phyloP scores from a whole-genome alignment of 306 rosid genomes.

The Leucaena leucocephala region DNA sequence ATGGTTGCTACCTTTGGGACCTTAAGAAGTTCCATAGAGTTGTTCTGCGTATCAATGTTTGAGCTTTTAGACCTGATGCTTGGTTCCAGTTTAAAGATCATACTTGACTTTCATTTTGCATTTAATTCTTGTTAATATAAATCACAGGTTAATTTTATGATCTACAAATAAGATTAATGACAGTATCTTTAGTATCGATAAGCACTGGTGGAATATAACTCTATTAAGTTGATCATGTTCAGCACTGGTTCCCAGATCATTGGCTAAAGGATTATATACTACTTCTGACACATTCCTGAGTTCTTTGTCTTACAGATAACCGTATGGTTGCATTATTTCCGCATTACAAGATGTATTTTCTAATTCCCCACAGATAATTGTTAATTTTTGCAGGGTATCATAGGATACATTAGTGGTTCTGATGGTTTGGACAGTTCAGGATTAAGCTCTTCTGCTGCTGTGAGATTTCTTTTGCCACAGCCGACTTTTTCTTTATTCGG shows the following conservation, averaged over 20 bases:
- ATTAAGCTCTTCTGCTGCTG: slow-evolving; percentile 97
- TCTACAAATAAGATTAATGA: slow-evolving; percentile 25
- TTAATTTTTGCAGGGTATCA: slow-evolving; percentile 72
- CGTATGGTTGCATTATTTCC: slow-evolving; percentile 17
- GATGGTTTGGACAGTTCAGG: slow-evolving; percentile 93
- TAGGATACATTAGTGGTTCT: slow-evolving; percentile 74
- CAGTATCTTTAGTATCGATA: neutral
- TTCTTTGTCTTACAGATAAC: slow-evolving; percentile 7
- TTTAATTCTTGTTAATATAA: neutral
- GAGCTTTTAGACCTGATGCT: neutral
- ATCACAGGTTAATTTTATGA: neutral
- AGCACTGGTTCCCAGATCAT: slow-evolving; percentile 18
- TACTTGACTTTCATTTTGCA: neutral
- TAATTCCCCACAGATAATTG: slow-evolving; percentile 22
- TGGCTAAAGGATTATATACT: slow-evolving; percentile 28
- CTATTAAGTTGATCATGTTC: slow-evolving; percentile 23
- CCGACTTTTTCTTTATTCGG: slow-evolving; percentile 28
- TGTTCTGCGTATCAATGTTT: neutral
- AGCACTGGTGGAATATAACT: neutral
- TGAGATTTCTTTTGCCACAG: slow-evolving; percentile 48
- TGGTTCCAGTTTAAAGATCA: slow-evolving; percentile 3
- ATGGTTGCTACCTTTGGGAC: neutral
- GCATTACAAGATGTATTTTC: slow-evolving; percentile 16
- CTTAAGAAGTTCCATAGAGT: slow-evolving; percentile 14
- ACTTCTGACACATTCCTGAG: slow-evolving; percentile 20